Percentiles rank a stretch among this genome's conserved stretches.
Conservation (phyloP, 192 early-diverging fungal species). For the Mortierella hygrophila region DNA sequence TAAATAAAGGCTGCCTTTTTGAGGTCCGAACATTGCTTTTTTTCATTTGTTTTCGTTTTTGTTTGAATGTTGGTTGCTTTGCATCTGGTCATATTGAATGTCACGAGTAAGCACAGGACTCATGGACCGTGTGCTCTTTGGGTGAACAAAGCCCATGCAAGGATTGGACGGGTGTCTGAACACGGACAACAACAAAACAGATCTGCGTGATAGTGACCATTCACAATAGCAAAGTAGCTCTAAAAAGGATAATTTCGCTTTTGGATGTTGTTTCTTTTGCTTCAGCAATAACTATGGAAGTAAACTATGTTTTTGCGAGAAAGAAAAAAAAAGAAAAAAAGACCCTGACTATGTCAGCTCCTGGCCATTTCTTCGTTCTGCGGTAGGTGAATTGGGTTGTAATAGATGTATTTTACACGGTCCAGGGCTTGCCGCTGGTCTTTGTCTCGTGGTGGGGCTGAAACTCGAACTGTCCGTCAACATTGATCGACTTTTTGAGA, state of each 20-base stretch:
- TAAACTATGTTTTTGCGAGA: background rate
- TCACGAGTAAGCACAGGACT: background rate
- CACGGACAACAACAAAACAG: background rate
- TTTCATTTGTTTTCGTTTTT: background rate
- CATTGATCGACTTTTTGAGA: slow-evolving; percentile 27
- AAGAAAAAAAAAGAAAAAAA: background rate
- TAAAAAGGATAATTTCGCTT: background rate
- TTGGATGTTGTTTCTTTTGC: background rate
- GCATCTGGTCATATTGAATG: background rate
- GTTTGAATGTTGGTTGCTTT: background rate
- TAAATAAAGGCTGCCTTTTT: slow-evolving; percentile 44
- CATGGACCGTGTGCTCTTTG: background rate
- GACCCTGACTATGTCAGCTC: background rate
- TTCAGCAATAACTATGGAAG: background rate
- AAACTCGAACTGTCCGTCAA: slow-evolving; percentile 45
- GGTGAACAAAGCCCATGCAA: background rate
- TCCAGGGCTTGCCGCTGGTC: slow-evolving; percentile 37
- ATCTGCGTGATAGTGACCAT: background rate
- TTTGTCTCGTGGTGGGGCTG: slow-evolving; percentile 46
- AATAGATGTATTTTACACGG: slow-evolving; percentile 28
- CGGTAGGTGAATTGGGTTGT: background rate
- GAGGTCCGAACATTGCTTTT: slow-evolving; percentile 21
- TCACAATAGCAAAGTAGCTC: slow-evolving; percentile 3
- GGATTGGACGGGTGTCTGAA: background rate
- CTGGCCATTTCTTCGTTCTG: background rate